These are phyloP conservation scores for Paramecium sexaurelia DNA, from an alignment of 73 alveolate species.

Conservation along the genomic window DNA sequence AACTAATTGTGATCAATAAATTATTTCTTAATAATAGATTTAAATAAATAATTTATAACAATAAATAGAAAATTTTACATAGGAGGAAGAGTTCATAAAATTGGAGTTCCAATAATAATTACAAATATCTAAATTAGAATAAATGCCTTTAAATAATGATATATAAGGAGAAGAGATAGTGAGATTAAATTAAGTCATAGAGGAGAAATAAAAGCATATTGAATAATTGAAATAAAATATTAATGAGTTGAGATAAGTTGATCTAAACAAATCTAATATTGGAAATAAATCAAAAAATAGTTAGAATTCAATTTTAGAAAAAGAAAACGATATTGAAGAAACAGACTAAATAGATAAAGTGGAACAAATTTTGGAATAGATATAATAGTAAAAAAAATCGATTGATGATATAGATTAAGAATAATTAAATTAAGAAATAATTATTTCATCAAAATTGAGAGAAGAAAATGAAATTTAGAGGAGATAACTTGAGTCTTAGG, in stretches of 20 bases:
- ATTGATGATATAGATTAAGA: neutral
- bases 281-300: slow-evolving; percentile 34
- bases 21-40: neutral
- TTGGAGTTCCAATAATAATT: neutral
- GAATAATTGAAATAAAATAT: neutral
- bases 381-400: neutral
- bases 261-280: neutral
- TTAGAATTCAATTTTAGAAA: neutral
- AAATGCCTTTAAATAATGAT: neutral
- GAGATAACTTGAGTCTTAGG: neutral
- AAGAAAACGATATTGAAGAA: neutral
- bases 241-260: neutral
- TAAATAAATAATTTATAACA: neutral
- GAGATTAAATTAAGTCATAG: neutral
- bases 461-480: neutral
- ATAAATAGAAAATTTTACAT: neutral
- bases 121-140: neutral
- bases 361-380: neutral
- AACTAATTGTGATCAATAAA: neutral
- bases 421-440: neutral
- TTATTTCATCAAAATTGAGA: neutral
- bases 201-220: neutral
- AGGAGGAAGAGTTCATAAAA: neutral
- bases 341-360: neutral
- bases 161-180: neutral